phyloP scores from a whole-genome alignment of 1,284 basidiomycete genomes.

The Phylloporus sp. region DNA sequence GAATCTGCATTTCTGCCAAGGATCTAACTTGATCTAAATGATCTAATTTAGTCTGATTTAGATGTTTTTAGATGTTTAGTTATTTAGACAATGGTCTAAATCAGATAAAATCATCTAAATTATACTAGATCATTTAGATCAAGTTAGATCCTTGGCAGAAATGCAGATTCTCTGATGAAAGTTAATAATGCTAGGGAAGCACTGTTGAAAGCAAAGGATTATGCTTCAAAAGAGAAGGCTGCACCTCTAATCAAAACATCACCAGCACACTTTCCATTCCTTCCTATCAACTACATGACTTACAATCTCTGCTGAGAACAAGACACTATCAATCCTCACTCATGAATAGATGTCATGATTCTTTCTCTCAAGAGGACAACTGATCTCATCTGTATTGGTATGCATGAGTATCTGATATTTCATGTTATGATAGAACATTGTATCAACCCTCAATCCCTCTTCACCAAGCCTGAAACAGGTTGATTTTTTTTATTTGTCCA shows the following conservation, averaged over 20 bases:
- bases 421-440: slow-evolving; percentile 11
- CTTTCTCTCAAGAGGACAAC: slow-evolving; percentile 21
- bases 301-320: slow-evolving; percentile 37
- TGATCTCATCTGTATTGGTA: slow-evolving; percentile 18
- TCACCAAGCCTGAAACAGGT: slow-evolving; percentile 3
- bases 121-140: too few relatives aligned
- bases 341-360: slow-evolving; percentile 21
- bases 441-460: neutral
- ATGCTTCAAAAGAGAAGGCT: too few relatives aligned
- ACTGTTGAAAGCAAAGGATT: neutral
- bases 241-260: too few relatives aligned
- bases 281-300: slow-evolving; percentile 36
- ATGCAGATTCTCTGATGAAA: too few relatives aligned
- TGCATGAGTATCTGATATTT: slow-evolving; percentile 3
- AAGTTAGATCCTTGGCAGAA: too few relatives aligned
- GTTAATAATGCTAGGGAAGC: neutral
- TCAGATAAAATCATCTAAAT: too few relatives aligned
- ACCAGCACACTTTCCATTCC: too few relatives aligned
- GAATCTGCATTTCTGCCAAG: too few relatives aligned
- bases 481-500: slow-evolving; percentile 25
- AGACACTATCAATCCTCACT: slow-evolving; percentile 34
- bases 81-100: too few relatives aligned
- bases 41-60: too few relatives aligned
- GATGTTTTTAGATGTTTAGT: too few relatives aligned
- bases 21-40: too few relatives aligned